Evolutionary conservation across 164 flowering plant species (phyloP).

Genomic region (Vitis rotundifolia): DNA sequence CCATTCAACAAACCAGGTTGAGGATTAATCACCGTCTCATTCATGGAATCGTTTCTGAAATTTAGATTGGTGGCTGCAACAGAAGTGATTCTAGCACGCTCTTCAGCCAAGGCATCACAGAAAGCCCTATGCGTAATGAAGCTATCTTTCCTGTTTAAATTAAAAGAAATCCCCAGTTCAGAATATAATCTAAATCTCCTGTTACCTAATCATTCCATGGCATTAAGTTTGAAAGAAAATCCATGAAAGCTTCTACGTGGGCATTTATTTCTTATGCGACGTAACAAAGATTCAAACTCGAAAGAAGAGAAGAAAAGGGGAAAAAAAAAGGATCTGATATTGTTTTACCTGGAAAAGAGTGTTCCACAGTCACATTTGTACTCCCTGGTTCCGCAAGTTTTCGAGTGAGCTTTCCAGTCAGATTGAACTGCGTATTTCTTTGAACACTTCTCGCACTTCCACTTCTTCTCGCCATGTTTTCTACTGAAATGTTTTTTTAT

Average conservation of each 20-base stretch:
- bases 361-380: conserved; percentile 74
- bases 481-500: conserved; percentile 68
- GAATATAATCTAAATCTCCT: not conserved
- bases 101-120: conserved; percentile 51
- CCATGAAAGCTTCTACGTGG: conserved; percentile 7
- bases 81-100: conserved; percentile 35
- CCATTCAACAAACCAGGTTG: conserved; percentile 15
- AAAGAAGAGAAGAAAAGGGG: too few relatives aligned
- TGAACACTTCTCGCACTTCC: conserved; percentile 71
- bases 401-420: conserved; percentile 73
- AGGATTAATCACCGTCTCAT: conserved; percentile 12
- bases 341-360: conserved; percentile 57
- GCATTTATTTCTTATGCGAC: conserved; percentile 17
- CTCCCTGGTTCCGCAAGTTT: conserved; percentile 67
- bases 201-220: conserved; percentile 8
- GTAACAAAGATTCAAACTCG: too few relatives aligned
- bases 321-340: not conserved
- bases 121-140: conserved; percentile 52
- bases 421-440: conserved; percentile 76
- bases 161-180: conserved; percentile 10
- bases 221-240: conserved; percentile 17
- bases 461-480: conserved; percentile 75
- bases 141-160: conserved; percentile 41
- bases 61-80: conserved; percentile 27
- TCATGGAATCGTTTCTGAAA: conserved; percentile 26